A percentile compares a stretch with the other conserved stretches of the same genome.
Conservation (phyloP, 2,329 filamentous ascomycete species). For the Tolypocladium paradoxum region DNA sequence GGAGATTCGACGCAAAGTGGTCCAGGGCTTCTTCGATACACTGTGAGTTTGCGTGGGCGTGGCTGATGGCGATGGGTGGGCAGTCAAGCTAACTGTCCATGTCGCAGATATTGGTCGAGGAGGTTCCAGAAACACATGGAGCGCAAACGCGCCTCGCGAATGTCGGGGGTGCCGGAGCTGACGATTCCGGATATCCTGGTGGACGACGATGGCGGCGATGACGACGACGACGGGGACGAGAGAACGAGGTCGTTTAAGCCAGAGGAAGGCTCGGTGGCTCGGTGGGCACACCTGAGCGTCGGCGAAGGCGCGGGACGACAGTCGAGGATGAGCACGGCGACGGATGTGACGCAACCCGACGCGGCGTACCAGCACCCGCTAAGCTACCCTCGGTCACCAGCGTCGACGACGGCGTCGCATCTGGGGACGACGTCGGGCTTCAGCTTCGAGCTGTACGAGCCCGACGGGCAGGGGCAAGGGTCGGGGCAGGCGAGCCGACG, state of each 20-base stretch:
- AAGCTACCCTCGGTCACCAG: constrained; percentile 39
- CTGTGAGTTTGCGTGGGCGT: constrained; percentile 38
- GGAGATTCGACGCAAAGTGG: constrained; percentile 79
- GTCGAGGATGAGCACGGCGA: constrained; percentile 14
- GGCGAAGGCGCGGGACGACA: constrained; percentile 4
- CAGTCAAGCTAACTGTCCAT: not conserved
- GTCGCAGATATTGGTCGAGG: constrained; percentile 62
- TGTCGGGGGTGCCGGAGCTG: constrained; percentile 69
- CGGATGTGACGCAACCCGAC: constrained; percentile 28
- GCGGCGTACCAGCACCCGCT: constrained; percentile 34
- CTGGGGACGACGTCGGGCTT: constrained; percentile 41
- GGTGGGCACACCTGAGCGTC: constrained; percentile 6
- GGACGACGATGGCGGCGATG: constrained; percentile 57
- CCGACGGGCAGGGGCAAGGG: constrained; percentile 17
- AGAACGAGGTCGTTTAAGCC: constrained; percentile 28
- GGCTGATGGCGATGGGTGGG: not conserved
- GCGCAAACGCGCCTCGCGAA: constrained; percentile 60
- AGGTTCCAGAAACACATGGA: constrained; percentile 69
- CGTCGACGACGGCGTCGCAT: constrained; percentile 22
- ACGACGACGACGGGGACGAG: constrained; percentile 20
- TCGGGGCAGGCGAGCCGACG: constrained; percentile 41
- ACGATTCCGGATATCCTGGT: constrained; percentile 84
- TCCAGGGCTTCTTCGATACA: constrained; percentile 93
- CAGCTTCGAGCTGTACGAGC: constrained; percentile 46
- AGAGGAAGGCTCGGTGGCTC: constrained; percentile 2